Base-by-base conservation (phyloP, 2,329 filamentous ascomycete species). In the Monascus ruber region DNA sequence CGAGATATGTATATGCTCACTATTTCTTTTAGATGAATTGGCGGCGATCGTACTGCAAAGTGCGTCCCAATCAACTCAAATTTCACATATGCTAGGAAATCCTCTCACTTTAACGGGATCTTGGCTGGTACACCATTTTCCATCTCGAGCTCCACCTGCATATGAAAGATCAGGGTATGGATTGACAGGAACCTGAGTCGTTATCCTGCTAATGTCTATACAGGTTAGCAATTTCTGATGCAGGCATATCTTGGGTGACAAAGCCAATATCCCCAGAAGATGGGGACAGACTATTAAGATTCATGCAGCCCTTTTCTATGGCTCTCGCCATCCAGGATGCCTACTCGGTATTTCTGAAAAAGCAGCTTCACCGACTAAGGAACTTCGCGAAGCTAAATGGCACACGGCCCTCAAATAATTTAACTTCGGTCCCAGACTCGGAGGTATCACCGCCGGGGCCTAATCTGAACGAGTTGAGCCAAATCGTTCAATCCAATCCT, bases 61-160 rank as follows among this genome's bases (percentile, higher is more conserved):
- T 8, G 66, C 73, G 1, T 61, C 65, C 26, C 60, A 51, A 9
- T 66, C 70, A 41, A 62, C 65, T 1, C 41, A 67, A 2, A 53
- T 77, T n/a, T 57, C 47, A 6, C 49, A 60, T 2, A 58, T 66
- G 28, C 66, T 66, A 27, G 76, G 76, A 6, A 63, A 64, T 25
- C 59, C 67, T 0, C 65, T 76, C 36, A 64, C 62, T 31, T 44
- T 79, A 26, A 65, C 64, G 28, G 69, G 69, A 40, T 66, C 63
- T 37, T 81, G 77, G 78, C 63, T 83, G 26, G 71, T 81, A 32
- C 63, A 81, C 25, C 68, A 77, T 36, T 82, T 74, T 45, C 79
- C 79, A 0, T 58, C 61, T 33, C 63, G 62, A 29, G 74, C 78
- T 33, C 77, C 79, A 1, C 77, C 79, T 4, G 70, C 68, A 39